phyloP scores from a whole-genome alignment of 305 asterid genomes.

The Solanum chacoense region DNA sequence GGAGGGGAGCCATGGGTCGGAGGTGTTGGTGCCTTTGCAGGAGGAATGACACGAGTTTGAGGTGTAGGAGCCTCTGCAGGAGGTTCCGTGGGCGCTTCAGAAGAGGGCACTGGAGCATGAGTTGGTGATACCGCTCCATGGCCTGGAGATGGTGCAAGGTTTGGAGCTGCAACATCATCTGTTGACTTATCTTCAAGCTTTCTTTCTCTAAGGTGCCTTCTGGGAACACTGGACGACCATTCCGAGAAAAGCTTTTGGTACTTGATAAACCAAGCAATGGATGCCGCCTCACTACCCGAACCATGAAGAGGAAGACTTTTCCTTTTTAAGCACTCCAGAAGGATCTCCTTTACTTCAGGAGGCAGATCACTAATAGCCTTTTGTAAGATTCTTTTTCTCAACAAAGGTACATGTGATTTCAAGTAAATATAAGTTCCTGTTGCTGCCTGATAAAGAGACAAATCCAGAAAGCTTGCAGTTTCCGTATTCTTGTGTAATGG shows the following conservation, averaged over 20 bases:
- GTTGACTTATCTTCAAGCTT: not conserved
- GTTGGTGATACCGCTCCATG: constrained; percentile 6
- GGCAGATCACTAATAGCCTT: constrained; percentile 25
- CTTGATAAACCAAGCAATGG: constrained; percentile 4
- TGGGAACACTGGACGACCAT: constrained; percentile 32
- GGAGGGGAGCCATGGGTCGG: not conserved
- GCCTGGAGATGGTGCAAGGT: constrained; percentile 13
- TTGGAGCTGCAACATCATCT: constrained; percentile 7
- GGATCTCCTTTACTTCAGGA: constrained; percentile 16
- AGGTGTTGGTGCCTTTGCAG: not conserved
- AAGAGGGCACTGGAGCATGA: constrained; percentile 11
- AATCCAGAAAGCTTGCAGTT: constrained; percentile 15
- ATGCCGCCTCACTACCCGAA: not conserved
- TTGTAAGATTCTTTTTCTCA: constrained; percentile 17
- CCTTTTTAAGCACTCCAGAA: constrained; percentile 29
- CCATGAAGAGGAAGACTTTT: constrained; percentile 10
- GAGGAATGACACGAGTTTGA: not conserved
- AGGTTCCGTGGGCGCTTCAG: constrained; percentile 3
- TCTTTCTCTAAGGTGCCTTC: constrained; percentile 47
- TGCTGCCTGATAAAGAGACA: constrained; percentile 8
- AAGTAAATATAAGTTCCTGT: not conserved
- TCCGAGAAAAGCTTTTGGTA: constrained; percentile 20
- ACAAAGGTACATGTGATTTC: constrained; percentile 16
- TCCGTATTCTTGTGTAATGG: constrained; percentile 23
- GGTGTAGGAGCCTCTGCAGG: constrained; percentile 7